These are phyloP conservation scores for Metarhizium sp. DNA, from an alignment of 2,329 filamentous ascomycete species.

Conservation along the genomic window DNA sequence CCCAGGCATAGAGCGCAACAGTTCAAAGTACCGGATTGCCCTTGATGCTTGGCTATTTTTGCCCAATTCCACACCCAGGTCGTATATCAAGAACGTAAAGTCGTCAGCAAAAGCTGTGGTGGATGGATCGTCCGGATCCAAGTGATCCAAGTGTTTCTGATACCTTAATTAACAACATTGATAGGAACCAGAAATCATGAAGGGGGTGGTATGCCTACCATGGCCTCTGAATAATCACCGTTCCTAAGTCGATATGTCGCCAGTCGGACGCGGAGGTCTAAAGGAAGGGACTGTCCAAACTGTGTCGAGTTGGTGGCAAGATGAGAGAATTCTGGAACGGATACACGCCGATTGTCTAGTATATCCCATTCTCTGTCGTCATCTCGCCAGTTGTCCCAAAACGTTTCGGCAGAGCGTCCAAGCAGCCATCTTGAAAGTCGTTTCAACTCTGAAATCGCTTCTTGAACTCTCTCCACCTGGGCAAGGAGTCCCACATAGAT, in stretches of 20 bases:
- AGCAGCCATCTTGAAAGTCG: conserved; percentile 72
- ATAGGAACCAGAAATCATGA: neutral
- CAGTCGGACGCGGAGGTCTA: conserved; percentile 76
- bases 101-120: conserved; percentile 44
- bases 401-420: conserved; percentile 60
- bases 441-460: conserved; percentile 63
- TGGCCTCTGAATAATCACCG: conserved; percentile 60
- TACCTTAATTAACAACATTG: conserved; percentile 7
- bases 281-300: conserved; percentile 67
- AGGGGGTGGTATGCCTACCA: conserved; percentile 39
- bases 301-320: conserved; percentile 40
- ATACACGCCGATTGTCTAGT: conserved; percentile 56
- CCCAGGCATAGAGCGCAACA: conserved; percentile 39
- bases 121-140: conserved; percentile 52
- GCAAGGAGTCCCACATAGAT: conserved; percentile 77
- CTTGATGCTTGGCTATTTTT: conserved; percentile 16
- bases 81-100: conserved; percentile 71
- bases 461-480: conserved; percentile 49
- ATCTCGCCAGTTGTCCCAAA: conserved; percentile 62
- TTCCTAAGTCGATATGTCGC: conserved; percentile 73
- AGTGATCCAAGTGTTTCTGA: conserved; percentile 57
- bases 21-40: conserved; percentile 48
- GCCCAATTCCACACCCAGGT: conserved; percentile 42
- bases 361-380: conserved; percentile 90
- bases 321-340: conserved; percentile 51